Evolutionary conservation across 2,329 filamentous ascomycete species (phyloP).

Genomic region (Tolypocladium album): DNA sequence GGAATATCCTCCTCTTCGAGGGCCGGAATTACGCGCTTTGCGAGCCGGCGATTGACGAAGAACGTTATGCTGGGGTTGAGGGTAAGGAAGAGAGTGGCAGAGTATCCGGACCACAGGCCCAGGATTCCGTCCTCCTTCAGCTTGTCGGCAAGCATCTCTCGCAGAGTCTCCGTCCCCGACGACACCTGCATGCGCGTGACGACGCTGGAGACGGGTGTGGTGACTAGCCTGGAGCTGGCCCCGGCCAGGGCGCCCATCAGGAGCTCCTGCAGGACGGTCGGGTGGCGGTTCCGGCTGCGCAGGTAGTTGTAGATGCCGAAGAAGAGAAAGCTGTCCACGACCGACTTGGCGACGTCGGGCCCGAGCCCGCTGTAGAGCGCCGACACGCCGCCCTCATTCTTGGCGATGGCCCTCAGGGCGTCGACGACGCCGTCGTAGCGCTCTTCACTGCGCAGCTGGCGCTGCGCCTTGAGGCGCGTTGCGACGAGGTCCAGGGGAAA

Average conservation of each 20-base stretch:
- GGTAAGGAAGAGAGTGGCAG: slow-evolving; percentile 67
- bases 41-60: slow-evolving; percentile 65
- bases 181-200: slow-evolving; percentile 74
- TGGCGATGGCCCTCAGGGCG: slow-evolving; percentile 60
- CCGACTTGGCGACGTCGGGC: slow-evolving; percentile 55
- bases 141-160: slow-evolving; percentile 54
- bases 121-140: slow-evolving; percentile 55
- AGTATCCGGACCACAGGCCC: slow-evolving; percentile 85
- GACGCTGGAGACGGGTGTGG: slow-evolving; percentile 72
- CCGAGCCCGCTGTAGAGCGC: slow-evolving; percentile 61
- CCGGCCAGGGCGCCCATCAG: slow-evolving; percentile 64
- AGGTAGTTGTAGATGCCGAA: slow-evolving; percentile 66
- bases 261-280: slow-evolving; percentile 62
- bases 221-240: slow-evolving; percentile 62
- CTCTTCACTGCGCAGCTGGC: slow-evolving; percentile 34
- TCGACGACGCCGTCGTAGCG: slow-evolving; percentile 58
- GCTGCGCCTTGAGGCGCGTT: slow-evolving; percentile 72
- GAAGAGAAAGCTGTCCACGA: slow-evolving; percentile 73
- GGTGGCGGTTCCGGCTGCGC: slow-evolving; percentile 25
- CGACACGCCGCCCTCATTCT: slow-evolving; percentile 54
- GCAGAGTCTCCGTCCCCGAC: slow-evolving; percentile 30
- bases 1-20: slow-evolving; percentile 31
- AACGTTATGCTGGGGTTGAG: slow-evolving; percentile 83
- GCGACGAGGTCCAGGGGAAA: slow-evolving; percentile 78
- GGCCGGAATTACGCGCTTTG: slow-evolving; percentile 43